Conservation (phyloP, 495 filamentous ascomycete genomes). For the Aspergillus saccharolyticus region DNA sequence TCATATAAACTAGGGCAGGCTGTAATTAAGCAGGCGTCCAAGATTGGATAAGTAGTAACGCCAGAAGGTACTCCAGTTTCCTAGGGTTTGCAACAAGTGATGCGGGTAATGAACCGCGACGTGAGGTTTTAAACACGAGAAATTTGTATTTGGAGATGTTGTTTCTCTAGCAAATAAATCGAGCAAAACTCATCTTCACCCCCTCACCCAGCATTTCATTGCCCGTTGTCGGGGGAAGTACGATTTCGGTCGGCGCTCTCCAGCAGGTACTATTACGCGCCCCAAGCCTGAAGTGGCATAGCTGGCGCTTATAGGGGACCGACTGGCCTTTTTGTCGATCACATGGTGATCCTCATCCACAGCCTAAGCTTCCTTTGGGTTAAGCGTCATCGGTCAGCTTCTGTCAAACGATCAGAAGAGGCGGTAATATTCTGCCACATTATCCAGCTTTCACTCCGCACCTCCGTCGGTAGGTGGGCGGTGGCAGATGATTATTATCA, state of each 20-base stretch:
- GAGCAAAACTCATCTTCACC: neutral
- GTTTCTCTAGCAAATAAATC: neutral
- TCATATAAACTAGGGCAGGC: neutral
- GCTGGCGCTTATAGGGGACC: neutral
- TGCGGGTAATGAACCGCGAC: neutral
- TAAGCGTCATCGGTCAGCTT: slow-evolving; percentile 4
- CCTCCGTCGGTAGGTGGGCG: neutral
- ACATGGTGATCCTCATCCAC: slow-evolving; percentile 5
- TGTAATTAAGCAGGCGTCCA: neutral
- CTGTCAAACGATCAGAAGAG: neutral
- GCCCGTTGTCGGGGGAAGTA: neutral
- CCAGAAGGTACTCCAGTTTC: slow-evolving; percentile 12
- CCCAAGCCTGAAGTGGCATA: neutral
- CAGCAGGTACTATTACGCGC: slow-evolving; percentile 8
- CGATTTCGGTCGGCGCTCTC: slow-evolving; percentile 13
- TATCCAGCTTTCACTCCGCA: neutral
- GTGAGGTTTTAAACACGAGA: neutral
- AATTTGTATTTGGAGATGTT: neutral
- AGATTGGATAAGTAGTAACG: neutral
- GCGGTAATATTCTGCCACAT: slow-evolving; percentile 12
- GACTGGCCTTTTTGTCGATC: slow-evolving; percentile 4
- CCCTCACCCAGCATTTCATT: neutral
- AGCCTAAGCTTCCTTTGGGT: neutral
- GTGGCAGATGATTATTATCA: neutral
- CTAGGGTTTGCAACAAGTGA: neutral